Percentiles rank a stretch among this genome's conserved stretches.
phyloP scores from a whole-genome alignment of 1,139 yeast genomes.

The Pneumocystis canis region DNA sequence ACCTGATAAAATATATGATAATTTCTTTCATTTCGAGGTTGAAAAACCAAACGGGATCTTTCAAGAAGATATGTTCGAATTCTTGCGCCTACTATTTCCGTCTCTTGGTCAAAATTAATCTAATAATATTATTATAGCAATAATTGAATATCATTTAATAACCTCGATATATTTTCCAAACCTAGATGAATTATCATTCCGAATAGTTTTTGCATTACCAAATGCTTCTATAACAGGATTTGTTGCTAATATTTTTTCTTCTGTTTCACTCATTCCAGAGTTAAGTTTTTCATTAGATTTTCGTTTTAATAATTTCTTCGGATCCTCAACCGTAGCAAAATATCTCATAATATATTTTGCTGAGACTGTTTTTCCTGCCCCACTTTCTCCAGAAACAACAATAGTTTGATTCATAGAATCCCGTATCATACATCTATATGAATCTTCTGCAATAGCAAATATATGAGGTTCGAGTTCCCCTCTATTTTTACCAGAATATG shows the following conservation, averaged over 20 bases:
- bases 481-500: slow-evolving; percentile 80
- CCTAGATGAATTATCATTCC: slow-evolving; percentile 94
- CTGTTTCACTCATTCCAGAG: slow-evolving; percentile 60
- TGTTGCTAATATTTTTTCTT: slow-evolving; percentile 87
- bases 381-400: slow-evolving; percentile 94
- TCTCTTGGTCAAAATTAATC: slow-evolving; percentile 52
- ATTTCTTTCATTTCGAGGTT: slow-evolving; percentile 76
- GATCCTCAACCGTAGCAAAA: slow-evolving; percentile 84
- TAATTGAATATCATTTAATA: neutral
- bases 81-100: slow-evolving; percentile 83
- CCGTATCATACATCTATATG: slow-evolving; percentile 85
- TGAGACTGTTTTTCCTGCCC: slow-evolving; percentile 96
- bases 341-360: slow-evolving; percentile 97
- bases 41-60: slow-evolving; percentile 86
- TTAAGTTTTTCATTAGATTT: slow-evolving; percentile 21
- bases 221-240: slow-evolving; percentile 98
- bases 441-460: slow-evolving; percentile 96
- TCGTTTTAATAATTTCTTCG: slow-evolving; percentile 27
- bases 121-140: neutral
- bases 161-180: slow-evolving; percentile 90
- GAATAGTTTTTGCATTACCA: slow-evolving; percentile 94
- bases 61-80: slow-evolving; percentile 85
- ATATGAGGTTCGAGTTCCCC: slow-evolving; percentile 94
- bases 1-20: slow-evolving; percentile 85
- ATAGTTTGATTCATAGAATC: slow-evolving; percentile 82